These are phyloP conservation scores for Gossypium bickii DNA, from an alignment of 345 rosid genomes.

Conservation along the genomic window DNA sequence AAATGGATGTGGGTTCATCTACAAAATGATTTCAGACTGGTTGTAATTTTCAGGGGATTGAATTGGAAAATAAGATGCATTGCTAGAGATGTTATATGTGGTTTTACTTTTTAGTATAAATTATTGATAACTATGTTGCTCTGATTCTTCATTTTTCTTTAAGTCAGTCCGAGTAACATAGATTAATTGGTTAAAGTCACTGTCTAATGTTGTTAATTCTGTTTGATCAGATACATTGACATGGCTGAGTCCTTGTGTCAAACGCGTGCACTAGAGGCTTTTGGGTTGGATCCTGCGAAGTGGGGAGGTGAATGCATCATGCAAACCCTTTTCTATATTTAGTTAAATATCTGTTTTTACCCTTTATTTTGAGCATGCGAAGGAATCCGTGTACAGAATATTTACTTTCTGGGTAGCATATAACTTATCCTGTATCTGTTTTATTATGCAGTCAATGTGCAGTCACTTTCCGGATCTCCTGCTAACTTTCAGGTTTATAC, in stretches of 20 bases:
- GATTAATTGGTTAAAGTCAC: neutral
- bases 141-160: neutral
- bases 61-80: neutral
- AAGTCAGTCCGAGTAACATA: neutral
- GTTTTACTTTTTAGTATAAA: neutral
- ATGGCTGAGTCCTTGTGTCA: conserved; percentile 91
- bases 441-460: conserved; percentile 75
- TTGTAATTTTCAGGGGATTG: neutral
- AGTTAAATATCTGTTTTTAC: neutral
- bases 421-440: conserved; percentile 10
- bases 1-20: neutral
- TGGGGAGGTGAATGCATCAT: conserved; percentile 74
- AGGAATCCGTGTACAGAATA: neutral
- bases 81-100: neutral
- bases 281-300: conserved; percentile 71
- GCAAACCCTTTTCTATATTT: neutral
- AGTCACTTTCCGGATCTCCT: conserved; percentile 93
- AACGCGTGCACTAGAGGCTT: conserved; percentile 85
- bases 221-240: conserved; percentile 68
- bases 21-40: neutral
- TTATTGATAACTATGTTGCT: neutral
- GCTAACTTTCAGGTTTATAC: conserved; percentile 94
- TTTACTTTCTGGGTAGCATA: conserved; percentile 3
- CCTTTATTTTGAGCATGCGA: neutral
- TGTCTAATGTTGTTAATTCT: conserved; percentile 4